Percentiles rank a stretch among this genome's conserved stretches.
These are phyloP conservation scores for Podosphaera aphanis DNA, from an alignment of 2,329 filamentous ascomycete genomes.

Conservation along the genomic window DNA sequence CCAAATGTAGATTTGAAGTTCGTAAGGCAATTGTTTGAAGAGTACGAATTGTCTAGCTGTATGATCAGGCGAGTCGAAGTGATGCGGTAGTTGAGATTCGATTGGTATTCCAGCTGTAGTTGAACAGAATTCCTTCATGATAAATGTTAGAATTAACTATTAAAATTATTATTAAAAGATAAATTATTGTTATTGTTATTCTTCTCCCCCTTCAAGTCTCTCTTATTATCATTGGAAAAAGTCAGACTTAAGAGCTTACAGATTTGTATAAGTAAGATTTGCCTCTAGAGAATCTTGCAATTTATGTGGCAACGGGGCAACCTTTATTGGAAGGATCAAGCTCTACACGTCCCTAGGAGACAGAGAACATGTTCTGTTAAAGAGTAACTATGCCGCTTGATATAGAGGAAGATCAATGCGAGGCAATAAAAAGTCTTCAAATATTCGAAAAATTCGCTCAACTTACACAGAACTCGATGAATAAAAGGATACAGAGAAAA, in stretches of 20 bases:
- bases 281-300: background rate
- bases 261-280: background rate
- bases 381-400: background rate
- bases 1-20: constrained; percentile 1
- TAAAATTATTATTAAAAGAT: background rate
- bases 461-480: background rate
- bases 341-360: background rate
- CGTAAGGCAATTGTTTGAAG: background rate
- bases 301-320: background rate
- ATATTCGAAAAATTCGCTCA: background rate
- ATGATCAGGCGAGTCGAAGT: background rate
- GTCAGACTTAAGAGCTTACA: background rate
- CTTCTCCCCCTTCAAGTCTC: background rate
- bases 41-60: background rate
- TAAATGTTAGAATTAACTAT: background rate
- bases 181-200: background rate
- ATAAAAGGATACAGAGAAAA: background rate
- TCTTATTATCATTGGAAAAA: background rate
- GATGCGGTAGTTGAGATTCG: background rate
- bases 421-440: background rate
- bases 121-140: background rate
- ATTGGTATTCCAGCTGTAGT: background rate
- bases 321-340: background rate
- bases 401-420: background rate
- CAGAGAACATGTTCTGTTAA: background rate